Conservation (phyloP, 805 yeast genomes). For the Yarrowia bubula region DNA sequence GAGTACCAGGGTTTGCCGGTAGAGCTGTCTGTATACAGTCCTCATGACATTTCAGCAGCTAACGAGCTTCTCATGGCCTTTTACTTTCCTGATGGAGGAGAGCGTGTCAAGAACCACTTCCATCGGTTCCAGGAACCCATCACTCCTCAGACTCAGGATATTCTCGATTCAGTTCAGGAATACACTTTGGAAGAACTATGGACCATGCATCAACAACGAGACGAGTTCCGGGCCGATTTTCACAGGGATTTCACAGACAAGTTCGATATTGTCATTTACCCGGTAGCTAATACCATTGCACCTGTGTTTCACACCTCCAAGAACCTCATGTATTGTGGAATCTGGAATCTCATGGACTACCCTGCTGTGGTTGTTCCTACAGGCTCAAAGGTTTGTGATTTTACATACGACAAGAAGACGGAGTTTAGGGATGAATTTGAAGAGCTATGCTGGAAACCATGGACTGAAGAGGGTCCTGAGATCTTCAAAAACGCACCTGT, state of each 20-base stretch:
- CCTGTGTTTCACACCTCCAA: conserved; percentile 62
- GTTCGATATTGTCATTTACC: not conserved
- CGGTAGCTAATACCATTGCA: conserved; percentile 48
- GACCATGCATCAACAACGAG: conserved; percentile 45
- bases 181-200: conserved; percentile 40
- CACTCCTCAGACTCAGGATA: conserved; percentile 38
- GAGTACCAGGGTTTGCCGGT: not conserved
- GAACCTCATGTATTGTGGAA: conserved; percentile 46
- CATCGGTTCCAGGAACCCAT: conserved; percentile 29
- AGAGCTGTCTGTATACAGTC: not conserved
- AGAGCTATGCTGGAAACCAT: conserved; percentile 29
- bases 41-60: conserved; percentile 42
- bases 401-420: not conserved
- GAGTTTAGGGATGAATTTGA: conserved; percentile 31
- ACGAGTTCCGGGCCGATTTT: conserved; percentile 28
- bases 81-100: conserved; percentile 50
- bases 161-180: conserved; percentile 29
- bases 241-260: conserved; percentile 5
- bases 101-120: conserved; percentile 40
- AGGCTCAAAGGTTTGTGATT: conserved; percentile 40
- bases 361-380: conserved; percentile 32
- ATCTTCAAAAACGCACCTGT: conserved; percentile 54
- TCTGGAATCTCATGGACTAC: conserved; percentile 33
- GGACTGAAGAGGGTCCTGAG: conserved; percentile 45
- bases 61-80: conserved; percentile 52